A percentile compares a stretch with the other conserved stretches of the same genome.
phyloP scores from a whole-genome alignment of 305 asterid species.

The Fraxinus paxiana region DNA sequence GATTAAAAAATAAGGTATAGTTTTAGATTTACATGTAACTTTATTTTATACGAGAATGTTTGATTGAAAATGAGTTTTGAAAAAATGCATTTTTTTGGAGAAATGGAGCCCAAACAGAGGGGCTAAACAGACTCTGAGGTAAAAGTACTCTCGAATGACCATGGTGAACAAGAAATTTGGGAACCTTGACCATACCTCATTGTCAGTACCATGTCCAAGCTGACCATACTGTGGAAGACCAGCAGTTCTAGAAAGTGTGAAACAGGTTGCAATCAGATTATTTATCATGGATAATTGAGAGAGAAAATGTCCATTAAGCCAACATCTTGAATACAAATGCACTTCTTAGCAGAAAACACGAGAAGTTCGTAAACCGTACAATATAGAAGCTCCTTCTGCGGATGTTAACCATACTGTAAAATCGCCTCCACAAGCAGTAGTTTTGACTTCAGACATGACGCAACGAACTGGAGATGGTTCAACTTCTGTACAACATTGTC shows the following conservation, averaged over 20 bases:
- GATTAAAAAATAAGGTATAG: too few relatives aligned
- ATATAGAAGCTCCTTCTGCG: constrained; percentile 80
- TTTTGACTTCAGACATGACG: constrained; percentile 56
- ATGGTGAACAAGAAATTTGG: not conserved
- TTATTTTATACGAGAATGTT: too few relatives aligned
- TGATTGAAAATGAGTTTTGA: too few relatives aligned
- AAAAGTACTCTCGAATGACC: not conserved
- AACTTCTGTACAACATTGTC: constrained; percentile 48
- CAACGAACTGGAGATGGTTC: constrained; percentile 81
- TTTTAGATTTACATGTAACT: too few relatives aligned
- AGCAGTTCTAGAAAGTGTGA: constrained; percentile 60
- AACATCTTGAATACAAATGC: not conserved
- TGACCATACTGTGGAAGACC: constrained; percentile 99
- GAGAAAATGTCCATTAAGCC: not conserved
- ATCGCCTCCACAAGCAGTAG: constrained; percentile 81
- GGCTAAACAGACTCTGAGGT: not conserved
- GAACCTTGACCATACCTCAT: constrained; percentile 56
- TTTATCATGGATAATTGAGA: constrained; percentile 16
- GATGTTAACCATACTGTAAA: constrained; percentile 95
- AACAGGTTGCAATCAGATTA: constrained; percentile 30
- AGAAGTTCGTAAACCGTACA: constrained; percentile 58
- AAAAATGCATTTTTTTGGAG: too few relatives aligned
- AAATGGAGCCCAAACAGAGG: too few relatives aligned
- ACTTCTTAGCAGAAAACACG: not conserved
- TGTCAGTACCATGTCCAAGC: constrained; percentile 92